Conservation (phyloP, 2,329 filamentous ascomycete genomes). For the Xylaria digitata region DNA sequence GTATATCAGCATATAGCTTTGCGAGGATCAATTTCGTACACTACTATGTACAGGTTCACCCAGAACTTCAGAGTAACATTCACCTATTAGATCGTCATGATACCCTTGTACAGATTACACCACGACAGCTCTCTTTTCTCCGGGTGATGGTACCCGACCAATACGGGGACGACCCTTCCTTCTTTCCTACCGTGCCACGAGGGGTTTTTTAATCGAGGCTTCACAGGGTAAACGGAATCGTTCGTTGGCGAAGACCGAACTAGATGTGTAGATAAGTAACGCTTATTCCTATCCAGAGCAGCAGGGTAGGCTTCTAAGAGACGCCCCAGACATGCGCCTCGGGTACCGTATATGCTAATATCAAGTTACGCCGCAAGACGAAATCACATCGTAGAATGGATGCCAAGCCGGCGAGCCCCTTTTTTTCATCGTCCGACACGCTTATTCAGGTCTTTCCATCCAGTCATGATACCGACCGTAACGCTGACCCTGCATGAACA, state of each 20-base stretch:
- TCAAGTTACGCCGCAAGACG: neutral
- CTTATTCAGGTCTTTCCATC: constrained; percentile 12
- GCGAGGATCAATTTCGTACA: neutral
- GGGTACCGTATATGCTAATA: neutral
- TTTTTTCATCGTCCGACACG: constrained; percentile 29
- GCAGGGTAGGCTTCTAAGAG: neutral
- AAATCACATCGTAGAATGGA: constrained; percentile 15
- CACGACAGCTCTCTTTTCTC: constrained; percentile 19
- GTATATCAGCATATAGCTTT: neutral
- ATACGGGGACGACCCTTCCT: neutral
- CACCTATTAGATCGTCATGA: neutral
- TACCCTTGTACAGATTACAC: constrained; percentile 3
- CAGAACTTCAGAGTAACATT: neutral
- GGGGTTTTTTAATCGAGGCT: neutral
- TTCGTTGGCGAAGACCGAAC: constrained; percentile 9
- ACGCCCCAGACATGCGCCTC: neutral
- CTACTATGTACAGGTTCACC: neutral
- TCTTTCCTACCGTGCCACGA: neutral
- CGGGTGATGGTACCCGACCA: constrained; percentile 11
- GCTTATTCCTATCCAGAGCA: too few relatives aligned
- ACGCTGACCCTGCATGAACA: constrained; percentile 36
- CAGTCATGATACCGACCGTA: constrained; percentile 27
- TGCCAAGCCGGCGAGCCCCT: constrained; percentile 33
- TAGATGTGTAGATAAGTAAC: neutral
- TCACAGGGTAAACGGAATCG: neutral